phyloP scores from a whole-genome alignment of 1,284 basidiomycete genomes.

The Marasmius oreades region DNA sequence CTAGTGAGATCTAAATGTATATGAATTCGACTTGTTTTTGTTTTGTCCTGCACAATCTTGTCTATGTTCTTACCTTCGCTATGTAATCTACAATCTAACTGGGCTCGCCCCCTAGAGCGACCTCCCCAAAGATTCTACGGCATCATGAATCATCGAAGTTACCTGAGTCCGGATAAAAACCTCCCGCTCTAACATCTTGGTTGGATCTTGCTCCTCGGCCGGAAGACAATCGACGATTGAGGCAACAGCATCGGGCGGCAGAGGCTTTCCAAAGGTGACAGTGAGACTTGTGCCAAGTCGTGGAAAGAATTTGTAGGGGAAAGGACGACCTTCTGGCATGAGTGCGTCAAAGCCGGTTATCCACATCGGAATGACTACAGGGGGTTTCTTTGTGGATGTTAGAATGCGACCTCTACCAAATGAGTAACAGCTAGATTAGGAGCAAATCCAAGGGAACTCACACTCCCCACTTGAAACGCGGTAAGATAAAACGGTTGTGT shows the following conservation, averaged over 20 bases:
- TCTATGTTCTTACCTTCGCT: conserved; percentile 2
- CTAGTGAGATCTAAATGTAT: neutral
- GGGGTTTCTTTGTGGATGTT: conserved; percentile 72
- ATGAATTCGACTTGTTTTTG: neutral
- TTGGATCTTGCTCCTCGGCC: conserved; percentile 7
- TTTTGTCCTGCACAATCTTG: neutral
- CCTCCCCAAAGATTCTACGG: conserved; percentile 59
- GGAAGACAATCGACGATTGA: conserved; percentile 19
- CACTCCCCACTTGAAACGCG: conserved; percentile 97
- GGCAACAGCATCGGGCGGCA: conserved; percentile 42
- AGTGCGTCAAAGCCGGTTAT: conserved; percentile 87
- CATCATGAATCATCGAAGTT: conserved; percentile 53
- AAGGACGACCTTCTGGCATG: conserved; percentile 81
- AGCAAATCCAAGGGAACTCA: conserved; percentile 40
- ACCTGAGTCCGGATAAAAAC: conserved; percentile 46
- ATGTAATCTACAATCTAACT: conserved; percentile 11
- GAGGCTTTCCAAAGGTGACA: conserved; percentile 70
- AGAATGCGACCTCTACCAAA: conserved; percentile 71
- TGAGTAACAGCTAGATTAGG: too few species aligned
- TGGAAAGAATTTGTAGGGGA: conserved; percentile 73
- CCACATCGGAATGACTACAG: conserved; percentile 94
- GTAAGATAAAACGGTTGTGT: conserved; percentile 41
- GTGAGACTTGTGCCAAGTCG: conserved; percentile 57
- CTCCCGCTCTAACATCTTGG: conserved; percentile 23
- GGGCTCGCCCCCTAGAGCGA: conserved; percentile 35